A percentile compares a stretch with the other conserved stretches of the same genome.
These are phyloP conservation scores for Eremochloa ophiuroides DNA, from an alignment of 176 grass and related monocot species.

Conservation along the genomic window DNA sequence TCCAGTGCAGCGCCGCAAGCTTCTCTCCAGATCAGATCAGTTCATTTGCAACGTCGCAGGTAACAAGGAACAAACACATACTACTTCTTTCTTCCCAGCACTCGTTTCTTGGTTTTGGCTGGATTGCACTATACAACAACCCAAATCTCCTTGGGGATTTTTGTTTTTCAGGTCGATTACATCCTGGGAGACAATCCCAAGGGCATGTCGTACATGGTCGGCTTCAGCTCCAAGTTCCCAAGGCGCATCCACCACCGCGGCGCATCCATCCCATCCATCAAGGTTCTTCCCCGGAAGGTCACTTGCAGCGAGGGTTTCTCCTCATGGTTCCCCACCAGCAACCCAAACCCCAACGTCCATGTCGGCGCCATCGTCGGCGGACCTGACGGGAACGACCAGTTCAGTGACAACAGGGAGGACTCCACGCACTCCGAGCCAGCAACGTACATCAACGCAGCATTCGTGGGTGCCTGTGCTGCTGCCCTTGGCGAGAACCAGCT, in stretches of 20 bases:
- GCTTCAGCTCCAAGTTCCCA: conserved; percentile 30
- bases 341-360: conserved; percentile 44
- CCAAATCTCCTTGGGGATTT: neutral
- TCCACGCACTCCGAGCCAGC: conserved; percentile 48
- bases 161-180: conserved; percentile 56
- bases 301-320: conserved; percentile 50
- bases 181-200: conserved; percentile 51
- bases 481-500: conserved; percentile 22
- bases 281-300: conserved; percentile 38
- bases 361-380: conserved; percentile 45
- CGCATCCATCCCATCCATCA: conserved; percentile 40
- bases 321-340: conserved; percentile 16
- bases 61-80: neutral
- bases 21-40: conserved; percentile 49
- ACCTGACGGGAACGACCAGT: conserved; percentile 44
- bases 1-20: conserved; percentile 43
- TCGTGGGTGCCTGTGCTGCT: conserved; percentile 48
- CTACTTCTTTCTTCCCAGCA: neutral
- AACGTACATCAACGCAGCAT: conserved; percentile 60
- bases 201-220: conserved; percentile 46
- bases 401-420: conserved; percentile 43
- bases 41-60: conserved; percentile 55
- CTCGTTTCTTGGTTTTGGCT: neutral
- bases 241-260: conserved; percentile 48
- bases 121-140: neutral